phyloP scores from a whole-genome alignment of 176 grass and related monocot genomes.

The Secale cereale region DNA sequence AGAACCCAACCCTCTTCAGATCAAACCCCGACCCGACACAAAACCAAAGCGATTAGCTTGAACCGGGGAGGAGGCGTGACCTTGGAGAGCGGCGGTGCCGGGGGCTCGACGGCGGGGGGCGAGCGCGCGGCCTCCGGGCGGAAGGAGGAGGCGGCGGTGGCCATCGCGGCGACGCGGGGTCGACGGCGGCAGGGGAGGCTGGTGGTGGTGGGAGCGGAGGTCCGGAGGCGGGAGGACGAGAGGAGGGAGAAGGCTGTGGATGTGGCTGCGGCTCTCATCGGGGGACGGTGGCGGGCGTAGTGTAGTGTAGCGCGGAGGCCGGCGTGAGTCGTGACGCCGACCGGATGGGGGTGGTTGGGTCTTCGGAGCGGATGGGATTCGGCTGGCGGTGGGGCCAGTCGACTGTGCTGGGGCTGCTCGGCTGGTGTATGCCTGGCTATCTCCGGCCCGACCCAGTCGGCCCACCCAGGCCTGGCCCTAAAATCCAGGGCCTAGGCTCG shows the following conservation, averaged over 20 bases:
- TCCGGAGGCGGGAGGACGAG: slow-evolving; percentile 15
- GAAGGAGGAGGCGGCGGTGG: slow-evolving; percentile 33
- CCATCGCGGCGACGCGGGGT: slow-evolving; percentile 38
- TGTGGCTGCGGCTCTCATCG: slow-evolving; percentile 28
- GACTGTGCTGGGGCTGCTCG: not conserved
- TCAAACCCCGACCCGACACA: not conserved
- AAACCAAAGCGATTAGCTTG: not conserved
- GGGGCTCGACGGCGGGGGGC: slow-evolving; percentile 48
- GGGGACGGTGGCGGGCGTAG: not conserved
- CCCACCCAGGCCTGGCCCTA: too few relatives aligned
- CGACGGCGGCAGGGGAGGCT: slow-evolving; percentile 5
- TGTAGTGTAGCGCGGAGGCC: not conserved
- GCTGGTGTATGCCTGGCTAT: too few relatives aligned
- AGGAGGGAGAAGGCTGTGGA: slow-evolving; percentile 35
- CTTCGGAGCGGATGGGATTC: not conserved
- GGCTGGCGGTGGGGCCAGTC: not conserved
- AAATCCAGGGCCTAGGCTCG: too few relatives aligned
- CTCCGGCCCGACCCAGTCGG: too few relatives aligned
- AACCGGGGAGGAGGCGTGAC: not conserved
- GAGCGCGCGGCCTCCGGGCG: slow-evolving; percentile 52
- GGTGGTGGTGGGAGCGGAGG: not conserved
- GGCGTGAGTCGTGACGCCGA: slow-evolving; percentile 38
- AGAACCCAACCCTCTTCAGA: not conserved
- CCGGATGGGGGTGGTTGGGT: not conserved
- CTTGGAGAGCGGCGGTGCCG: slow-evolving; percentile 55